Base-by-base conservation (phyloP, 371 early-diverging fungal genomes). In the Phascolomyces articulosus region DNA sequence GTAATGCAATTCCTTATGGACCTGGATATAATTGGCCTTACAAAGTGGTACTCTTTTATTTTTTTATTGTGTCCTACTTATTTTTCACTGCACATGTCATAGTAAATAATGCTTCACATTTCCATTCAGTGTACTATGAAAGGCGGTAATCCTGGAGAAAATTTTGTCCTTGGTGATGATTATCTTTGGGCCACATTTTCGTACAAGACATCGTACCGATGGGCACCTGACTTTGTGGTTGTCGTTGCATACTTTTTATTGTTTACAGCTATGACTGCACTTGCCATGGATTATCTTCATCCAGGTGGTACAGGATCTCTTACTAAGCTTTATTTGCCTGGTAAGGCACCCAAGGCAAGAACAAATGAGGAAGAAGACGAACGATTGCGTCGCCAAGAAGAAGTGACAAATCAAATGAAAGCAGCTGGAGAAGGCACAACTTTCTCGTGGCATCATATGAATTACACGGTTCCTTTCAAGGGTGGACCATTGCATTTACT, bases 121-220 rank as follows among this genome's bases (percentile, higher is more conserved):
- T n/a, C n/a, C n/a, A n/a, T n/a, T n/a, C n/a, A n/a, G 20, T 90
- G 92, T 70, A 80, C 85, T 4, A 71, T 90, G 66, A 51, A 66
- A n/a, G 92, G 92, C 26, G 77, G 88, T 27, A 44, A 26, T 20
- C 79, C 88, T 10, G 90, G 89, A 1, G 41, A 75, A 51, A 59
- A 60, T 40, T 70, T 65, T 66, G 89, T 90, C 29, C 67, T 70
- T 20, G 92, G 92, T 23, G 77, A 84, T 16, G 75, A 80, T 57
- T 91, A 90, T 64, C 70, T 90, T n/a, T 79, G 80, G 51, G 83
- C 86, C 47, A 78, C 86, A 0, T 79, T 91, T 20, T 48, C 31
- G 3, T 79, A 76, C 27, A 65, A 69, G 8, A 53, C 71, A 18
- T 47, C 58, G 23, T 65, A 76, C 6, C 20, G 64, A 0, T 79